Evolutionary conservation across 176 grass and related monocot genomes (phyloP).

Genomic region (Elymus sibiricus): DNA sequence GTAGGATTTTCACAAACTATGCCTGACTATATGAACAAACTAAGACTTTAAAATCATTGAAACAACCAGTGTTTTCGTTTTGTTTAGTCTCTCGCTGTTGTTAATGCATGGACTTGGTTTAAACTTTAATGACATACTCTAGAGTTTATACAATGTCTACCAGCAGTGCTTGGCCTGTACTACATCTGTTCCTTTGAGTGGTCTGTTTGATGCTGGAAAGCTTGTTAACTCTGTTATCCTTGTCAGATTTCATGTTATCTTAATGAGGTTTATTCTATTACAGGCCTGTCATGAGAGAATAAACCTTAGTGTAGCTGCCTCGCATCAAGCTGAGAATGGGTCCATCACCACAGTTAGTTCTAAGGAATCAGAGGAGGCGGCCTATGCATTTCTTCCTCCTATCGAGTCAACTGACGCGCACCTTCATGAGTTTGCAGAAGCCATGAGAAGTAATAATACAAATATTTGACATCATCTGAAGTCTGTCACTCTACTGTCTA

Average conservation of each 20-base stretch:
- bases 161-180: not conserved
- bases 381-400: slow-evolving; percentile 68
- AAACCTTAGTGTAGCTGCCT: slow-evolving; percentile 29
- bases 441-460: slow-evolving; percentile 72
- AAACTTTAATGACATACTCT: not conserved
- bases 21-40: not conserved
- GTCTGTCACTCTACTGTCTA: not conserved
- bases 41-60: not conserved
- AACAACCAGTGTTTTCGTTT: not conserved
- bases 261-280: slow-evolving; percentile 15
- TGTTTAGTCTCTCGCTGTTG: not conserved
- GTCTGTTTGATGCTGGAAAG: not conserved
- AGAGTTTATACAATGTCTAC: not conserved
- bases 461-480: slow-evolving; percentile 5
- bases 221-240: not conserved
- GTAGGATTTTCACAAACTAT: not conserved
- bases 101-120: not conserved
- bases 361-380: slow-evolving; percentile 41
- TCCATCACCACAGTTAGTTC: slow-evolving; percentile 17
- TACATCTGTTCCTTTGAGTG: not conserved
- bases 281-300: slow-evolving; percentile 48
- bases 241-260: not conserved
- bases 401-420: slow-evolving; percentile 78
- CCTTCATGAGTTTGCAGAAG: slow-evolving; percentile 87
- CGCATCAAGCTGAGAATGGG: slow-evolving; percentile 43